phyloP scores from a whole-genome alignment of 208 protist species.

The Tritrichomonas musculus region DNA sequence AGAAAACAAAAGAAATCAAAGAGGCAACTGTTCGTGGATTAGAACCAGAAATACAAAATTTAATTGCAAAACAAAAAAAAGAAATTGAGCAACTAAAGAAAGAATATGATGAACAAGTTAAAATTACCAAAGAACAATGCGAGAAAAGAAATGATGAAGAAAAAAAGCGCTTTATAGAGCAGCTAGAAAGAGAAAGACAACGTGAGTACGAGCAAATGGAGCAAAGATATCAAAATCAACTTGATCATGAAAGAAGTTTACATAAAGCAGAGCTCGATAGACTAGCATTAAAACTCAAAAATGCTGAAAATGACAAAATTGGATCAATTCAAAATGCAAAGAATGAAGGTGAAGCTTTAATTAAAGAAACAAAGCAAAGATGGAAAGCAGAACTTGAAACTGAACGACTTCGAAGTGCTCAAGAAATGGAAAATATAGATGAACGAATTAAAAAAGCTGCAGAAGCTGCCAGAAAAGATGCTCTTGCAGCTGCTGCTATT shows the following conservation, averaged over 20 bases:
- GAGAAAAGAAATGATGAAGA: neutral
- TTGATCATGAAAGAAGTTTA: neutral
- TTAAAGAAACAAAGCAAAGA: neutral
- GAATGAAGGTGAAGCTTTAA: neutral
- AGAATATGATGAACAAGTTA: neutral
- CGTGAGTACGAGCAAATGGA: neutral
- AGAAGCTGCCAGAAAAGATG: neutral
- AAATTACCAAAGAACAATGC: neutral
- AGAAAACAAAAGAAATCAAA: slow-evolving; percentile 17
- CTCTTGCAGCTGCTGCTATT: neutral
- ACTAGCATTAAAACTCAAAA: neutral
- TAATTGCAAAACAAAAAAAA: neutral
- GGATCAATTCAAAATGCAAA: neutral
- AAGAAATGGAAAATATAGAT: slow-evolving; percentile 19
- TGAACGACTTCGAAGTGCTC: neutral
- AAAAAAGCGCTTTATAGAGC: neutral
- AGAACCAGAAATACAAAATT: neutral
- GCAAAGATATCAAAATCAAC: neutral
- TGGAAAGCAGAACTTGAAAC: neutral
- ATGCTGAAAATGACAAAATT: neutral
- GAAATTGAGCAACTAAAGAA: slow-evolving; percentile 5
- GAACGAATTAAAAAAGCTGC: neutral
- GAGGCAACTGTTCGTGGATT: neutral
- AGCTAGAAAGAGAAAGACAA: slow-evolving; percentile 7
- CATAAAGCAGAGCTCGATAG: slow-evolving; percentile 5